These are phyloP conservation scores for Mrakia frigida DNA, from an alignment of 768 basidiomycete genomes.

Conservation along the genomic window DNA sequence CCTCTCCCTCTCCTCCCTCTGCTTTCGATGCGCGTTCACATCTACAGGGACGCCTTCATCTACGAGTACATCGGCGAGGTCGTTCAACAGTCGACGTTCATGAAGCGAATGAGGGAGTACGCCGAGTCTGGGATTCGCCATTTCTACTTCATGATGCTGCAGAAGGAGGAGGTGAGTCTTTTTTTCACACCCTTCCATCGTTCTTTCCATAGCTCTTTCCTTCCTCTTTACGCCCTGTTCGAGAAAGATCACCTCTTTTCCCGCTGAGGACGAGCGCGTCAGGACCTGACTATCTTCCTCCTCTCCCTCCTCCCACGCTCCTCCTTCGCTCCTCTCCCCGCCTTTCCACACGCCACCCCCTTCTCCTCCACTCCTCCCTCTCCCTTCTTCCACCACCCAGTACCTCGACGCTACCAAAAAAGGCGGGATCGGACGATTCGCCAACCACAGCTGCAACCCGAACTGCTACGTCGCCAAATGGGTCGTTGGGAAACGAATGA, in stretches of 20 bases:
- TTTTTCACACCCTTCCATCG: neutral
- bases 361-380: neutral
- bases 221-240: too few species aligned
- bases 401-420: slow-evolving; percentile 97
- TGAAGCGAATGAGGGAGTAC: slow-evolving; percentile 90
- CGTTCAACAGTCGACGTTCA: slow-evolving; percentile 76
- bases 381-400: slow-evolving; percentile 51
- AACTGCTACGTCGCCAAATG: slow-evolving; percentile 98
- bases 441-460: slow-evolving; percentile 95
- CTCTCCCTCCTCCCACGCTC: neutral
- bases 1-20: neutral
- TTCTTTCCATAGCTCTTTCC: neutral
- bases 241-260: too few species aligned
- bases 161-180: slow-evolving; percentile 81
- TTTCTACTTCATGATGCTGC: slow-evolving; percentile 99
- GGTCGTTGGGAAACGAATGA: slow-evolving; percentile 80
- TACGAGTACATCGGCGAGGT: slow-evolving; percentile 99
- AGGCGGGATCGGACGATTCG: slow-evolving; percentile 93
- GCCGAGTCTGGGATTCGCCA: slow-evolving; percentile 87
- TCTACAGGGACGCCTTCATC: slow-evolving; percentile 74
- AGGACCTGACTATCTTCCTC: neutral
- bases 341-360: too few species aligned
- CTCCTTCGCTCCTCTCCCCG: neutral
- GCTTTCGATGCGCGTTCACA: neutral
- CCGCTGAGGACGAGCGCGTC: neutral